Base-by-base conservation (phyloP, 2,329 filamentous ascomycete genomes). In the Cordyceps tenuipes region DNA sequence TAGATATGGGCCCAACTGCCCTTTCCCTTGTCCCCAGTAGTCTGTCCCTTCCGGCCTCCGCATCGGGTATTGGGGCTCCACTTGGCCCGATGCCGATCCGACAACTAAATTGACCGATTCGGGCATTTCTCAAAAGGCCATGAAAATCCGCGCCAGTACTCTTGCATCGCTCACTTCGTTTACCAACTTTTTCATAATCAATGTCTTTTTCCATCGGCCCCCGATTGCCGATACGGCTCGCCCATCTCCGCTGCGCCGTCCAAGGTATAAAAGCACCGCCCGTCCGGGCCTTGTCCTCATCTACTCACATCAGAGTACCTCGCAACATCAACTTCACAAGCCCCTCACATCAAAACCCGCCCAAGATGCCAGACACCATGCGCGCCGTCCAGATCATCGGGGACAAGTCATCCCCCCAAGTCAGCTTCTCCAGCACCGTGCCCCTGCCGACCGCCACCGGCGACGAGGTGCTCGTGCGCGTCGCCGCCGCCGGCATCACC, bases 401-500 rank as follows among this genome's bases (percentile, higher is more conserved):
- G 21, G 62, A 64, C n/a, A 63, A 60, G 1, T 58, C 57, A 0
- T 61, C 62, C 29, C 68, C 66, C 2, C 39, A 62, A 0, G 57
- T 72, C 21, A 57, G 26, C 17, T 59, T 63, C 46, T 65, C 57
- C 15, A 7, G 50, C 0, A 56, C 62, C 0, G 34, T 69, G 1
- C 47, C 68, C 1, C 63, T 52, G 0, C 70, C 71, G 0, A 4
- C 23, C 0, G 5, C 29, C 0, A 43, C 47, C 7, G 54, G 47
- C 1, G 21, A 61, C 1, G 62, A 69, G 0, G 64, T 75, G 1
- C 68, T 75, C 6, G 60, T 75, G 57, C 64, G 59, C 3, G 70
- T 74, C 0, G 56, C 70, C 13, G 68, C 72, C 1, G 71, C 72
- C 0, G 72, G 70, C 3, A 59, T 75, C 50, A 75, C 72, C 0